Percentiles rank a stretch among this genome's conserved stretches.
Conservation (phyloP, 768 basidiomycete genomes). For the Boletus subparvulus region DNA sequence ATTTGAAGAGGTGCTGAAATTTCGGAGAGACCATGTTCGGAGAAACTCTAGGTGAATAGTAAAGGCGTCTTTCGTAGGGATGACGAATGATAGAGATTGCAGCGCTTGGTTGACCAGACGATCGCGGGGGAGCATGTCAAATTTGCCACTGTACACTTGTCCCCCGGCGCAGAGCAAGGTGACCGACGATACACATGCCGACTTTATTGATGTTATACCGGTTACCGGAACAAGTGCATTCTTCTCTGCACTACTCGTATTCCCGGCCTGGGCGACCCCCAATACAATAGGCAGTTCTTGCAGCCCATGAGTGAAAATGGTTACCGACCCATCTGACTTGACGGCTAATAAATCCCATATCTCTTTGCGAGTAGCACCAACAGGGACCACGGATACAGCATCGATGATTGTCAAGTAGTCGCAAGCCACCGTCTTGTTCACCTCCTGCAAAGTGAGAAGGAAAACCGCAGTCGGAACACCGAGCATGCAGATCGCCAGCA, state of each 20-base stretch:
- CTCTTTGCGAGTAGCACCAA: constrained; percentile 60
- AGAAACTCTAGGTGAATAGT: constrained; percentile 56
- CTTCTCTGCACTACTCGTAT: neutral
- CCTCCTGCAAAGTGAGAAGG: constrained; percentile 43
- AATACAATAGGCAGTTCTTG: constrained; percentile 42
- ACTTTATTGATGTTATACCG: constrained; percentile 45
- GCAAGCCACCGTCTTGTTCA: constrained; percentile 42
- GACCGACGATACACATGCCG: constrained; percentile 50
- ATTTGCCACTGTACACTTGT: constrained; percentile 41
- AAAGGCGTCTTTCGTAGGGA: constrained; percentile 59
- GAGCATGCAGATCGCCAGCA: constrained; percentile 58
- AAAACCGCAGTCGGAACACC: constrained; percentile 47
- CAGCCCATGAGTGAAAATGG: constrained; percentile 62
- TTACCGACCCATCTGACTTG: constrained; percentile 52
- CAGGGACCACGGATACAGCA: constrained; percentile 54
- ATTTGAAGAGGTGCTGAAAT: constrained; percentile 43
- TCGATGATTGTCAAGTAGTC: constrained; percentile 37
- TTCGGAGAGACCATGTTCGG: constrained; percentile 50
- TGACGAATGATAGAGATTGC: constrained; percentile 56
- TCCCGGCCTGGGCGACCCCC: constrained; percentile 11
- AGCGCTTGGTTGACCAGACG: constrained; percentile 58
- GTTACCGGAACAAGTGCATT: constrained; percentile 16
- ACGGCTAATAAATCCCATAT: constrained; percentile 72
- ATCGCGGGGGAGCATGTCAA: constrained; percentile 59
- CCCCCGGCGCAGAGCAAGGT: constrained; percentile 56